Evolutionary conservation across 1,284 basidiomycete genomes (phyloP).

Genomic region (Cutaneotrichosporon cavernicola): DNA sequence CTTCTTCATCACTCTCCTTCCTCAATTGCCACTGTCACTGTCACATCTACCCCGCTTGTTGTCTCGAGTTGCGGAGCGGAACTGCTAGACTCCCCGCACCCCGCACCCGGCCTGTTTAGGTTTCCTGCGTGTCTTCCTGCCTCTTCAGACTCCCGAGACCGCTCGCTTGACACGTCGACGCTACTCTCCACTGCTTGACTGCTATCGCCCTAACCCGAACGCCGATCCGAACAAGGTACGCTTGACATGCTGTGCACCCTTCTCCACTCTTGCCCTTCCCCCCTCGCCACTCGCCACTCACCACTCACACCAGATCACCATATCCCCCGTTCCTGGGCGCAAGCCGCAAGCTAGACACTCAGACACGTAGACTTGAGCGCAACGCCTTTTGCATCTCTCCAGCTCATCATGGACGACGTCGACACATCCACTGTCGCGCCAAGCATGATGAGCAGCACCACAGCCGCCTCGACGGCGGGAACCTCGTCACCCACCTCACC

Average conservation of each 20-base stretch:
- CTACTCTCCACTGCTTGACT: not conserved
- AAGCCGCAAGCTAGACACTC: not conserved
- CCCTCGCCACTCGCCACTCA: not conserved
- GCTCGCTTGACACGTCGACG: not conserved
- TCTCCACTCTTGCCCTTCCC: not conserved
- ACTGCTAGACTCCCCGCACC: not conserved
- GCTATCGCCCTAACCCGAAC: not conserved
- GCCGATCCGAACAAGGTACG: not conserved
- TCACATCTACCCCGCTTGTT: not conserved
- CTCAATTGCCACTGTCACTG: not conserved
- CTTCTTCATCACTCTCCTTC: not conserved
- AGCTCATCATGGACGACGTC: not conserved
- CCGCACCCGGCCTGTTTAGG: not conserved
- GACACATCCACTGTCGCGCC: not conserved
- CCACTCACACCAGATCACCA: conserved; percentile 4
- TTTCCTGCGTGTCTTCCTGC: not conserved
- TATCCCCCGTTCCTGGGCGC: not conserved
- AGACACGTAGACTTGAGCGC: not conserved
- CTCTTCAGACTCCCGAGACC: not conserved
- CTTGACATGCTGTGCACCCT: not conserved
- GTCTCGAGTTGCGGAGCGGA: not conserved
- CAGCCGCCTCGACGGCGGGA: conserved; percentile 6
- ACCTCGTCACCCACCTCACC: conserved; percentile 4
- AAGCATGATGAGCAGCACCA: conserved; percentile 13
- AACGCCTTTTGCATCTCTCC: not conserved